phyloP scores from a whole-genome alignment of 2,329 filamentous ascomycete genomes.

The Penicillium sp. region DNA sequence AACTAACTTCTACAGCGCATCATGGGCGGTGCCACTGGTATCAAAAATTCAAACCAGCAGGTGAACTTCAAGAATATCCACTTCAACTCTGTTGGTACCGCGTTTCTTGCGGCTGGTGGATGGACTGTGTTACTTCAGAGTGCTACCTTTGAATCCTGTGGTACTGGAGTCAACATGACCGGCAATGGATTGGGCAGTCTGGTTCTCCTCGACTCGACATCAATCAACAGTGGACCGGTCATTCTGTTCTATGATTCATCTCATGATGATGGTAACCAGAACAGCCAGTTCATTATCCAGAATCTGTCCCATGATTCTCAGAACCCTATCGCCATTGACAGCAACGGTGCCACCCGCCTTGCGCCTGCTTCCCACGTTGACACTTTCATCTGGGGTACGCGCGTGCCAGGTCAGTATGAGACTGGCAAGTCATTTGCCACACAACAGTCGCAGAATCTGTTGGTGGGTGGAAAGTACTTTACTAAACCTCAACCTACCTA shows the following conservation, averaged over 20 bases:
- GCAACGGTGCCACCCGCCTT: constrained; percentile 25
- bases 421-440: constrained; percentile 36
- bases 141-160: constrained; percentile 32
- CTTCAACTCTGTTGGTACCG: constrained; percentile 64
- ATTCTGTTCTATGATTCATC: constrained; percentile 34
- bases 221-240: constrained; percentile 28
- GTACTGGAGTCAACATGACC: constrained; percentile 35
- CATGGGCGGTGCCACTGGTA: constrained; percentile 32
- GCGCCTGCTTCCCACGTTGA: constrained; percentile 24
- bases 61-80: constrained; percentile 52
- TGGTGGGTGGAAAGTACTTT: constrained; percentile 46
- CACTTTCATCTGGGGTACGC: constrained; percentile 41
- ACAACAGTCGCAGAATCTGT: constrained; percentile 34
- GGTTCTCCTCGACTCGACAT: constrained; percentile 34
- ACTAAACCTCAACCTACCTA: constrained; percentile 51
- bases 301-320: constrained; percentile 28
- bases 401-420: constrained; percentile 33
- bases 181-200: constrained; percentile 30
- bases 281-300: constrained; percentile 35
- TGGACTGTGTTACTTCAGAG: constrained; percentile 32
- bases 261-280: constrained; percentile 29
- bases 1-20: constrained; percentile 25
- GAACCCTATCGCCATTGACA: constrained; percentile 35
- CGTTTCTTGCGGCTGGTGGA: constrained; percentile 46
- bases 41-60: constrained; percentile 37